Percentiles rank a stretch among this genome's conserved stretches.
These are phyloP conservation scores for Syzygium aromaticum DNA, from an alignment of 345 rosid species.

Conservation along the genomic window DNA sequence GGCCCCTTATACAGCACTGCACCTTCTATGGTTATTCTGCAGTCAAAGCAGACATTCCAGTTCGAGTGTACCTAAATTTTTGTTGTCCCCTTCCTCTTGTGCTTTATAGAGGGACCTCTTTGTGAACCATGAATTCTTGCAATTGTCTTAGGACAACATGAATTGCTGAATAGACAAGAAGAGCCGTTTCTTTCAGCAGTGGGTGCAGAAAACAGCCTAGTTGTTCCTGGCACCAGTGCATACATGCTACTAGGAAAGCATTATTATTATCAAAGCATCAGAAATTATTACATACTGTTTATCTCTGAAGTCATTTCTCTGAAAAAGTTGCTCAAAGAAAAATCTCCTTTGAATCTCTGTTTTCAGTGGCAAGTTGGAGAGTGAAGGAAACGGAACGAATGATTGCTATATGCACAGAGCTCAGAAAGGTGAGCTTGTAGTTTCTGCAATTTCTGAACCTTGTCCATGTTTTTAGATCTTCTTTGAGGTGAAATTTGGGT, in stretches of 20 bases:
- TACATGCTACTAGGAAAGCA: not conserved
- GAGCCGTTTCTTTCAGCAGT: not conserved
- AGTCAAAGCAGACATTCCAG: not conserved
- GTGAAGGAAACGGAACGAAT: constrained; percentile 97
- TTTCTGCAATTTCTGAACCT: not conserved
- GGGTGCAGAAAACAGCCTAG: not conserved
- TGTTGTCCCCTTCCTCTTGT: not conserved
- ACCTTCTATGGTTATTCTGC: not conserved
- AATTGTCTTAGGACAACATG: not conserved
- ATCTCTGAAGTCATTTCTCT: not conserved
- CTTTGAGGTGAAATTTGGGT: not conserved
- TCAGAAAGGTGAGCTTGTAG: constrained; percentile 51
- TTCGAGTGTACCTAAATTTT: not conserved
- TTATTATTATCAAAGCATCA: not conserved
- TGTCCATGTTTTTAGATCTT: not conserved
- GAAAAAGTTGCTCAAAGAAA: not conserved
- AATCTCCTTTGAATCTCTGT: not conserved
- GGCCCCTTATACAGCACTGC: not conserved
- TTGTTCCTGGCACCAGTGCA: not conserved
- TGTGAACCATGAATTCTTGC: not conserved
- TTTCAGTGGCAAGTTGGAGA: constrained; percentile 96
- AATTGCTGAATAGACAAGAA: not conserved
- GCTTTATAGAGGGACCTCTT: not conserved
- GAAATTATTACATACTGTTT: not conserved
- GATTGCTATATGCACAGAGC: constrained; percentile 96